These are phyloP conservation scores for Fusarium zealandicum DNA, from an alignment of 2,329 filamentous ascomycete genomes.

Conservation along the genomic window DNA sequence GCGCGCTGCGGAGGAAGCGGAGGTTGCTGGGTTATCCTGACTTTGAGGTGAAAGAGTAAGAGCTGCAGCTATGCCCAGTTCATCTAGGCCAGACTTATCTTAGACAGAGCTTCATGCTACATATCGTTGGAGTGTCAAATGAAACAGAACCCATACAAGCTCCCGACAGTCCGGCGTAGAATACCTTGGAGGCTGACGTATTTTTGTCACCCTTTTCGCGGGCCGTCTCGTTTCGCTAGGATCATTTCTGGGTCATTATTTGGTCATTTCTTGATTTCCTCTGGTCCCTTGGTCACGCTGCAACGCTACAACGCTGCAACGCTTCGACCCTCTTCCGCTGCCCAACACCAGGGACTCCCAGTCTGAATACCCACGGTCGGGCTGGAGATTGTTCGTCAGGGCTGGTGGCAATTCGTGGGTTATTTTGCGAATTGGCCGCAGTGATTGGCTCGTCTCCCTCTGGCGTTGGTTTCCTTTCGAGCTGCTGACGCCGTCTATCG, in stretches of 20 bases:
- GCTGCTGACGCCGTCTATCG: slow-evolving; percentile 3
- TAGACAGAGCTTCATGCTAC: slow-evolving; percentile 2
- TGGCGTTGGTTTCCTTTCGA: background rate
- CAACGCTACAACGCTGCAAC: background rate
- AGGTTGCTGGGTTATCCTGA: slow-evolving; percentile 12
- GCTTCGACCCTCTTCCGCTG: slow-evolving; percentile 11
- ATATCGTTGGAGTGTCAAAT: background rate
- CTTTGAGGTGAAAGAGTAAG: slow-evolving; percentile 17
- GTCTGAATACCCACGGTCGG: slow-evolving; percentile 1
- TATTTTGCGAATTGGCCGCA: slow-evolving; percentile 28
- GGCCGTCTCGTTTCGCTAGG: slow-evolving; percentile 11
- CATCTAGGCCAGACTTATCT: background rate
- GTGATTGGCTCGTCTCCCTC: slow-evolving; percentile 32
- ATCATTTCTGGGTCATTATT: slow-evolving; percentile 26
- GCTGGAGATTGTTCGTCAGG: slow-evolving; percentile 10
- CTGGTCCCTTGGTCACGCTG: background rate
- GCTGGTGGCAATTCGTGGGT: slow-evolving; percentile 7
- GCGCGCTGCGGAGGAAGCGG: slow-evolving; percentile 20
- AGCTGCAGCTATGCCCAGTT: background rate
- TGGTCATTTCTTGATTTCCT: slow-evolving; percentile 19
- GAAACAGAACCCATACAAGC: too few relatives aligned
- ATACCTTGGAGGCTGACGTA: slow-evolving; percentile 19
- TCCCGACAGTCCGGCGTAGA: too few relatives aligned
- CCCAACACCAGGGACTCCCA: slow-evolving; percentile 17
- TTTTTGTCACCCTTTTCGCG: slow-evolving; percentile 23